Base-by-base conservation (phyloP, 306 rosid species). In the Parietaria judaica region DNA sequence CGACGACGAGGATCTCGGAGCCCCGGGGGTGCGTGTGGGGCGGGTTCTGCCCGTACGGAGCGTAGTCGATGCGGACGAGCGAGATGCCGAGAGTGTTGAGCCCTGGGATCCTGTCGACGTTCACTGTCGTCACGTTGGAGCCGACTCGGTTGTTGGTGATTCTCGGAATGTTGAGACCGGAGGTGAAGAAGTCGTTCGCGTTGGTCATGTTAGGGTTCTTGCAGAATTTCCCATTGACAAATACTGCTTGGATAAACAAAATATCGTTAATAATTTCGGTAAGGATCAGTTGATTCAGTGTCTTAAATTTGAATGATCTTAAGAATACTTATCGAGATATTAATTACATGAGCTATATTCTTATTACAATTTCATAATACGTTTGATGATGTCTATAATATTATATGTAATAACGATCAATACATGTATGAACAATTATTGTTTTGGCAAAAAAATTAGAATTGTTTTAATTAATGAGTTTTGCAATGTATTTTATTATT, bases 151-250 rank as follows among this genome's bases (percentile, higher is more conserved):
- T 59, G 34, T 38, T 17, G 3, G 64, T 59, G 64, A 36, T 37
- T 58, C 62, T 47, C 7, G 62, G 62, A 10, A 36, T 59, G 51
- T 59, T 43, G 70, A 75, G 48, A 1, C 69, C 67, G 5, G 17
- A 2, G 9, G 44, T 5, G 64, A 74, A 71, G 70, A 78, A 70
- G 52, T 74, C 69, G 2, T 74, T 51, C 0, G 74, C 69, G 11
- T 16, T 54, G 0, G 41, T 71, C 5, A 44, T 51, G 1, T 38
- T 41, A 4, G 79, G 79, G 31, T 78, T 70, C 60, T 78, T 74
- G 58, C 74, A 78, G 55, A 78, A 74, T 3, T 78, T 78, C 31
- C 76, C 79, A 43, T 74, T 78, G 34, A 78, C 76, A 58, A 78
- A 78, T 13, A 78, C 79, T 73, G 54, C 17, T 49, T 9, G 53